phyloP scores from a whole-genome alignment of 2,329 filamentous ascomycete genomes.

The Ceratocystis colombiana region DNA sequence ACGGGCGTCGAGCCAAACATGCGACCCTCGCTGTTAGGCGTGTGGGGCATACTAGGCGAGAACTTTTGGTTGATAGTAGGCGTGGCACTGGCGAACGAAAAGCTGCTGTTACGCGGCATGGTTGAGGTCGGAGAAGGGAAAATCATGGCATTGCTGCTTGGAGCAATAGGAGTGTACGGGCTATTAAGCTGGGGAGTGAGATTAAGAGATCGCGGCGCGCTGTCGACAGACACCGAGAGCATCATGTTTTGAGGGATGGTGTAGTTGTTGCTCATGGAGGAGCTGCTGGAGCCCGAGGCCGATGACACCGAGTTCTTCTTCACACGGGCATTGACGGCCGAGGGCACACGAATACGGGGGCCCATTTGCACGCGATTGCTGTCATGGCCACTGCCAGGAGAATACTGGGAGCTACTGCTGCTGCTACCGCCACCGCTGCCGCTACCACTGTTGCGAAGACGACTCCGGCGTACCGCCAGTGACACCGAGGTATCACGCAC shows the following conservation, averaged over 20 bases:
- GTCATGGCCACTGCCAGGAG: not conserved
- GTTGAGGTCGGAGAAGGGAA: not conserved
- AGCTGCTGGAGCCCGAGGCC: not conserved
- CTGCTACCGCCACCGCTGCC: not conserved
- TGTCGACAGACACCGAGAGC: slow-evolving; percentile 9
- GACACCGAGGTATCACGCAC: slow-evolving; percentile 28
- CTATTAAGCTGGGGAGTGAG: not conserved
- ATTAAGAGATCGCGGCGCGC: slow-evolving; percentile 1
- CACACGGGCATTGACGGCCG: slow-evolving; percentile 1
- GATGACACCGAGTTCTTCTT: slow-evolving; percentile 11
- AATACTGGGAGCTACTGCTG: not conserved
- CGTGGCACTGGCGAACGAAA: not conserved
- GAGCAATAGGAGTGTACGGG: not conserved
- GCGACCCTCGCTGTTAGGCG: slow-evolving; percentile 10
- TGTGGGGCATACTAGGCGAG: slow-evolving; percentile 4
- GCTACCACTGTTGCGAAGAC: slow-evolving; percentile 15
- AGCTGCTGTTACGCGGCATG: slow-evolving; percentile 11
- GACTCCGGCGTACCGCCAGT: slow-evolving; percentile 24
- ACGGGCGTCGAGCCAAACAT: slow-evolving; percentile 2
- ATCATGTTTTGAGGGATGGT: not conserved
- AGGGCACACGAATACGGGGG: slow-evolving; percentile 11
- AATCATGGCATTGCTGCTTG: slow-evolving; percentile 3
- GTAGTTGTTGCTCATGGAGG: not conserved
- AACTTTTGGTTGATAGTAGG: slow-evolving; percentile 9
- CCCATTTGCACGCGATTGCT: not conserved